phyloP scores from a whole-genome alignment of 768 basidiomycete genomes.

The Candolleomyces aberdarensis region DNA sequence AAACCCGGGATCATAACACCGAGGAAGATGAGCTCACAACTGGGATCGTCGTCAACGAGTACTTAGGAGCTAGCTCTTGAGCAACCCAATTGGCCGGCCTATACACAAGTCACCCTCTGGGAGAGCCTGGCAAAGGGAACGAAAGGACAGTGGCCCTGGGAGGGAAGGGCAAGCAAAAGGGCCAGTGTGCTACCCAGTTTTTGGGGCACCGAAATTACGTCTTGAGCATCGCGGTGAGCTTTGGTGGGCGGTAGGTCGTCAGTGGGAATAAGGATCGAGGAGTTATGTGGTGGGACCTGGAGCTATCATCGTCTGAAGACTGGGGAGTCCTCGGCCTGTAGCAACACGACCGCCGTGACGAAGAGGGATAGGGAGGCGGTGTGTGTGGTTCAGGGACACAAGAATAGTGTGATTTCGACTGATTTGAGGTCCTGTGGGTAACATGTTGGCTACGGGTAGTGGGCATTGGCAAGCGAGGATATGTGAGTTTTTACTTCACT shows the following conservation, averaged over 20 bases:
- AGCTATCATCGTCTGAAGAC: neutral
- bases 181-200: slow-evolving; percentile 69
- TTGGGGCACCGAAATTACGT: slow-evolving; percentile 72
- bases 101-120: too few species aligned
- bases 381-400: slow-evolving; percentile 63
- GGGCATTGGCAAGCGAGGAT: slow-evolving; percentile 33
- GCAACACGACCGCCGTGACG: neutral
- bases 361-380: slow-evolving; percentile 57
- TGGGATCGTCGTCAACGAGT: too few species aligned
- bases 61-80: too few species aligned
- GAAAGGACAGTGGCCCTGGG: neutral
- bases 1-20: too few species aligned
- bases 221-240: slow-evolving; percentile 52
- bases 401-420: slow-evolving; percentile 30
- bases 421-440: slow-evolving; percentile 32
- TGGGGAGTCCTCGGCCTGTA: neutral
- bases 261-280: slow-evolving; percentile 82
- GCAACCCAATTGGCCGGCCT: too few species aligned
- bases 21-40: too few species aligned
- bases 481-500: slow-evolving; percentile 19
- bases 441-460: slow-evolving; percentile 30
- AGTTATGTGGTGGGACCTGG: slow-evolving; percentile 70
- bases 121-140: neutral
- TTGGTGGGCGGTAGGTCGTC: slow-evolving; percentile 79
- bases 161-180: slow-evolving; percentile 17